phyloP scores from a whole-genome alignment of 2,329 filamentous ascomycete species.

The Epichloe bromicola region DNA sequence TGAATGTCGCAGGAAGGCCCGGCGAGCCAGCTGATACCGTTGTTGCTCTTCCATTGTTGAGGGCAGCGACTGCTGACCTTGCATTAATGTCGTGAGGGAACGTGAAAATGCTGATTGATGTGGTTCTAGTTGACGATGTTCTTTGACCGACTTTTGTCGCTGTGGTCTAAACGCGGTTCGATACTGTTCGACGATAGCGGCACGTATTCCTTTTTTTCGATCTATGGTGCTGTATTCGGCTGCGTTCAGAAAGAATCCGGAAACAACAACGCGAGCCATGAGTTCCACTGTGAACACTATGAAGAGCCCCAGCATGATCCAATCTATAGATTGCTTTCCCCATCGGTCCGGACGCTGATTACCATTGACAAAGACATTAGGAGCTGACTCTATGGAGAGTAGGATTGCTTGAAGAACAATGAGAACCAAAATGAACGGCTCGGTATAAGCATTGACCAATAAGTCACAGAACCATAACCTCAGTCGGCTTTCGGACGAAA shows the following conservation, averaged over 20 bases:
- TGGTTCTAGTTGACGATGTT: slow-evolving; percentile 31
- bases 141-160: slow-evolving; percentile 53
- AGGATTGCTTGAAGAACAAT: slow-evolving; percentile 82
- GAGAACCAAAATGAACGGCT: slow-evolving; percentile 73
- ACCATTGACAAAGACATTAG: slow-evolving; percentile 52
- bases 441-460: slow-evolving; percentile 73
- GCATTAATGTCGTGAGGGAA: slow-evolving; percentile 69
- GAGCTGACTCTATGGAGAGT: slow-evolving; percentile 71
- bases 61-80: slow-evolving; percentile 41
- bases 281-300: slow-evolving; percentile 82
- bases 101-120: slow-evolving; percentile 56
- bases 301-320: slow-evolving; percentile 71
- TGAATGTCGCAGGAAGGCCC: slow-evolving; percentile 85
- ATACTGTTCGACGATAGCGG: slow-evolving; percentile 64
- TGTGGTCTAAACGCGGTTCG: slow-evolving; percentile 71
- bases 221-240: slow-evolving; percentile 86
- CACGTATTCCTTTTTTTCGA: slow-evolving; percentile 58
- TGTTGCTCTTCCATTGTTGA: slow-evolving; percentile 65
- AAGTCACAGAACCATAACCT: slow-evolving; percentile 67
- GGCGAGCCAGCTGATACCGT: slow-evolving; percentile 71
- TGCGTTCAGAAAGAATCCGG: slow-evolving; percentile 83
- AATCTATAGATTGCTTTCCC: slow-evolving; percentile 61
- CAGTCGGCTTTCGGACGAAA: slow-evolving; percentile 64
- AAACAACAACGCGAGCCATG: slow-evolving; percentile 74
- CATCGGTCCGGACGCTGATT: slow-evolving; percentile 49